Base-by-base conservation (phyloP, 768 basidiomycete genomes). In the Serendipita sp. region DNA sequence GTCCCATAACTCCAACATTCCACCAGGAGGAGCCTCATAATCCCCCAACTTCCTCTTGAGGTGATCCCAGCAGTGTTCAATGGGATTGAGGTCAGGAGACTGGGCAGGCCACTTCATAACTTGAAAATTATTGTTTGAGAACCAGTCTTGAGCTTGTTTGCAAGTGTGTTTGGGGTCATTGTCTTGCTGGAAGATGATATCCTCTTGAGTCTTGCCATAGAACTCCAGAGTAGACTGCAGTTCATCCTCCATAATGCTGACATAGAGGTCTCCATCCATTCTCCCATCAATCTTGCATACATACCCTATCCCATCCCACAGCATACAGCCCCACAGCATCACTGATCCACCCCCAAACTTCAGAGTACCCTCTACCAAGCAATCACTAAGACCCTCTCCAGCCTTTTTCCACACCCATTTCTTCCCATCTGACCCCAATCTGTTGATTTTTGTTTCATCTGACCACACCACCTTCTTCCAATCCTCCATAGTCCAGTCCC, bases 31-130 rank as follows among this genome's bases (percentile, higher is more conserved):
- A 7, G 65, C 64, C 14, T 66, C 11, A 3, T 65, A 60, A 3
- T 48, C 50, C 3, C 50, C 53, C 14, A 72, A 31, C 50, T n/a
- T 43, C 1, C 50, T 38, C 26, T 72, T 69, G 13, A 74, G 62
- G n/a, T 71, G 43, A 45, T 66, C 68, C 74, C 73, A 75, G 4
- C 73, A 65, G 65, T 72, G 64, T 64, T 75, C 70, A 5, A 72
- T 70, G 30, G 70, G 71, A 67, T 72, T 74, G n/a, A 75, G 68
- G 66, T 76, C 73, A 1, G 73, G 73, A 34, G 69, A 71, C 38
- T 63, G 65, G 2, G 74, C 61, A 9, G 71, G 71, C 74, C 74
- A 77, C 1, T 28, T n/a, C 5, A 76, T 62, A 9, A 68, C 44
- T 43, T 68, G 28, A 24, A 75, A 38, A 30, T 70, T 33, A 22